Evolutionary conservation across 345 rosid species (phyloP).

Genomic region (Populus alba): DNA sequence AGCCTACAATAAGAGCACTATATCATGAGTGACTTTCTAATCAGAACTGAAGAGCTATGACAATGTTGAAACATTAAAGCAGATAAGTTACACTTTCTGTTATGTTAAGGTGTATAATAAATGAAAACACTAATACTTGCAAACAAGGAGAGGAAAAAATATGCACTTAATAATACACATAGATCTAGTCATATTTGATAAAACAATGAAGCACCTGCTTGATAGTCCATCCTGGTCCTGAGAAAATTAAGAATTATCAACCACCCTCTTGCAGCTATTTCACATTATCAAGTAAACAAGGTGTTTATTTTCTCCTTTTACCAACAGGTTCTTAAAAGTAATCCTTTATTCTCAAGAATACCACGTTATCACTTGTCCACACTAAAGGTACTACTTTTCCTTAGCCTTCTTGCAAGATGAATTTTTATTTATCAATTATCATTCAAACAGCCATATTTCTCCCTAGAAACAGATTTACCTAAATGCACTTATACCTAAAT

Average conservation of each 20-base stretch:
- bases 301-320: background rate
- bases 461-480: background rate
- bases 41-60: background rate
- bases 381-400: background rate
- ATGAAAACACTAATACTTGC: background rate
- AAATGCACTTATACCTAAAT: background rate
- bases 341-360: background rate
- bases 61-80: background rate
- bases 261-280: background rate
- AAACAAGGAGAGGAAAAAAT: background rate
- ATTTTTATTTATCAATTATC: background rate
- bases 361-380: background rate
- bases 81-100: background rate
- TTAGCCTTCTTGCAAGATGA: background rate
- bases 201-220: background rate
- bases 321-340: background rate
- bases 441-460: background rate
- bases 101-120: no score
- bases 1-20: constrained; percentile 46
- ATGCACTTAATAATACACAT: background rate
- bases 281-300: background rate
- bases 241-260: background rate
- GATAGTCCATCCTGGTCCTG: background rate
- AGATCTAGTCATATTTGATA: background rate
- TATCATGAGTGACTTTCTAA: background rate